phyloP scores from a whole-genome alignment of 305 asterid genomes.

The Solanum hybrid region DNA sequence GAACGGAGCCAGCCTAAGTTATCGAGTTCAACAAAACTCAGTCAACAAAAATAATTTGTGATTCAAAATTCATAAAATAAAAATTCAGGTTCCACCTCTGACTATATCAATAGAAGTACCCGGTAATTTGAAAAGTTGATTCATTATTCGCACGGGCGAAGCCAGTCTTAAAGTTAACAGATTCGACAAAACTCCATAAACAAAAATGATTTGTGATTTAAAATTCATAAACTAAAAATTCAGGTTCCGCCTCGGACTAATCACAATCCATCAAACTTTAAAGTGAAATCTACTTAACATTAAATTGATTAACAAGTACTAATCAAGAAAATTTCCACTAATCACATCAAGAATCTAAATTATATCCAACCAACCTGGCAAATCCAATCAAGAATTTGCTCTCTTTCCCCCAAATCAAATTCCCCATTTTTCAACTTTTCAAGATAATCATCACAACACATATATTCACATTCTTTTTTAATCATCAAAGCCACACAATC shows the following conservation, averaged over 20 bases:
- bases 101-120: not conserved
- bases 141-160: not conserved
- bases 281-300: not conserved
- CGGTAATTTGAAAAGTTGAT: not conserved
- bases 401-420: not conserved
- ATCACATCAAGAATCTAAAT: not conserved
- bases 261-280: not conserved
- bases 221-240: not conserved
- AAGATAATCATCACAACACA: slow-evolving; percentile 5
- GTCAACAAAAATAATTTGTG: not conserved
- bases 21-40: not conserved
- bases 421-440: slow-evolving; percentile 7
- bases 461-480: not conserved
- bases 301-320: not conserved
- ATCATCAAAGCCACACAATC: slow-evolving; percentile 4
- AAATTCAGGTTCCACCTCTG: not conserved
- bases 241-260: not conserved
- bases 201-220: not conserved
- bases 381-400: slow-evolving; percentile 7
- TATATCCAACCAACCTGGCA: slow-evolving; percentile 1
- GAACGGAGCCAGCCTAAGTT: not conserved
- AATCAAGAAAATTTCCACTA: not conserved
- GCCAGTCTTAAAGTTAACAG: not conserved
- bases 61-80: not conserved
- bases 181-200: not conserved